These are phyloP conservation scores for Penicillium sp. DNA, from an alignment of 2,329 filamentous ascomycete species.

Conservation along the genomic window DNA sequence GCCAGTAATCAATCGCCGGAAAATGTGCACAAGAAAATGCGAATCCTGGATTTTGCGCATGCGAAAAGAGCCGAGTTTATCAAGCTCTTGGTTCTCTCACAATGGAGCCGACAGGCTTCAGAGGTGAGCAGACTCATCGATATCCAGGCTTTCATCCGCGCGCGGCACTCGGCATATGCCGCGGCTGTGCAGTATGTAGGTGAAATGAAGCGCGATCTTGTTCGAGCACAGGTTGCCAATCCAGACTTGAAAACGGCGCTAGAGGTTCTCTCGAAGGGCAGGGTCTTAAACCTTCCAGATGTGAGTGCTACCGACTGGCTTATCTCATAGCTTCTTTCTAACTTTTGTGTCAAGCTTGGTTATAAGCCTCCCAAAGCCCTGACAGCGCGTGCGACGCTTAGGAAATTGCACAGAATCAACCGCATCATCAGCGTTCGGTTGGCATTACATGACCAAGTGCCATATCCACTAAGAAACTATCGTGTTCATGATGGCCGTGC, in stretches of 20 bases:
- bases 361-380: slow-evolving; percentile 70
- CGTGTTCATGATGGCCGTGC: slow-evolving; percentile 79
- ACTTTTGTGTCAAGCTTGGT: slow-evolving; percentile 5
- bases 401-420: slow-evolving; percentile 76
- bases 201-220: slow-evolving; percentile 69
- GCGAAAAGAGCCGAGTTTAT: slow-evolving; percentile 82
- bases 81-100: slow-evolving; percentile 83
- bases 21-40: slow-evolving; percentile 72
- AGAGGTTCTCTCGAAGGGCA: slow-evolving; percentile 75
- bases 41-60: slow-evolving; percentile 73
- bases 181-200: slow-evolving; percentile 62
- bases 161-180: slow-evolving; percentile 60
- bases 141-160: slow-evolving; percentile 70
- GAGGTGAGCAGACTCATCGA: slow-evolving; percentile 87
- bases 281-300: slow-evolving; percentile 74
- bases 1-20: slow-evolving; percentile 46
- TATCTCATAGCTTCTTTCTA: slow-evolving; percentile 1
- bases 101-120: slow-evolving; percentile 79
- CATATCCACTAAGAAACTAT: slow-evolving; percentile 73
- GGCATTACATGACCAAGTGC: slow-evolving; percentile 80
- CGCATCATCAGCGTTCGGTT: slow-evolving; percentile 77
- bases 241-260: slow-evolving; percentile 89
- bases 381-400: slow-evolving; percentile 67
- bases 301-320: slow-evolving; percentile 49
- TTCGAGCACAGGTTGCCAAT: slow-evolving; percentile 72